phyloP scores from a whole-genome alignment of 352 stramenopile genomes.

The Phytophthora hibernalis region DNA sequence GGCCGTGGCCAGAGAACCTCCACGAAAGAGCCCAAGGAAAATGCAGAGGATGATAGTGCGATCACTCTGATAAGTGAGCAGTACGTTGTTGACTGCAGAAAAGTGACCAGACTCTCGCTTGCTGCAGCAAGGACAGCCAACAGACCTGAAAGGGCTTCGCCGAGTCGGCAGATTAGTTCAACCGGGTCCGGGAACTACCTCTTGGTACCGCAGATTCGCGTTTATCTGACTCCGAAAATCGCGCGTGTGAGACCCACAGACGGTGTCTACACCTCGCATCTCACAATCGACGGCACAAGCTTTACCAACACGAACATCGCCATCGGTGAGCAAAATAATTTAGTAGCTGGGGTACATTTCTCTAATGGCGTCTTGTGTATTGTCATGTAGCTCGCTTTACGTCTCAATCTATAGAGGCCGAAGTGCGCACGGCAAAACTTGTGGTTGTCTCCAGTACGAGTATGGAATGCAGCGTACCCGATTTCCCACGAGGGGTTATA shows the following conservation, averaged over 20 bases:
- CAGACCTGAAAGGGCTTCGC: background rate
- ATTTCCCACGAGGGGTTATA: slow-evolving; percentile 61
- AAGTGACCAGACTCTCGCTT: slow-evolving; percentile 14
- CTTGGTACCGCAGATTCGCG: slow-evolving; percentile 42
- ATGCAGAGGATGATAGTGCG: slow-evolving; percentile 5
- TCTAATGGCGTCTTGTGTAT: slow-evolving; percentile 3
- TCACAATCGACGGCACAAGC: slow-evolving; percentile 60
- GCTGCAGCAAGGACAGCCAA: background rate
- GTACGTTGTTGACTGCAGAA: slow-evolving; percentile 35
- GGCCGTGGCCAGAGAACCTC: background rate
- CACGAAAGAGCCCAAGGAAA: slow-evolving; percentile 15
- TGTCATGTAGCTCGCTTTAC: slow-evolving; percentile 48
- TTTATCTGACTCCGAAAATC: slow-evolving; percentile 63
- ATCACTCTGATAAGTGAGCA: slow-evolving; percentile 26
- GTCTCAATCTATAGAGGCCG: slow-evolving; percentile 35
- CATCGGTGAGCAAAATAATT: slow-evolving; percentile 42
- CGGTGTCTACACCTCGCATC: slow-evolving; percentile 65
- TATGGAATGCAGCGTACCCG: slow-evolving; percentile 67
- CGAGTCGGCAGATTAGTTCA: background rate
- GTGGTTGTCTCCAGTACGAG: slow-evolving; percentile 48
- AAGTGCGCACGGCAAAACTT: slow-evolving; percentile 47
- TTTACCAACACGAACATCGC: slow-evolving; percentile 63
- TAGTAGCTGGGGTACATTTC: slow-evolving; percentile 3
- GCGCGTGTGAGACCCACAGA: slow-evolving; percentile 52
- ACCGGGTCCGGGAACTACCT: slow-evolving; percentile 15